A percentile compares a stretch with the other conserved stretches of the same genome.
These are phyloP conservation scores for Pseudomassariella vexata DNA, from an alignment of 2,329 filamentous ascomycete genomes.

Conservation along the genomic window DNA sequence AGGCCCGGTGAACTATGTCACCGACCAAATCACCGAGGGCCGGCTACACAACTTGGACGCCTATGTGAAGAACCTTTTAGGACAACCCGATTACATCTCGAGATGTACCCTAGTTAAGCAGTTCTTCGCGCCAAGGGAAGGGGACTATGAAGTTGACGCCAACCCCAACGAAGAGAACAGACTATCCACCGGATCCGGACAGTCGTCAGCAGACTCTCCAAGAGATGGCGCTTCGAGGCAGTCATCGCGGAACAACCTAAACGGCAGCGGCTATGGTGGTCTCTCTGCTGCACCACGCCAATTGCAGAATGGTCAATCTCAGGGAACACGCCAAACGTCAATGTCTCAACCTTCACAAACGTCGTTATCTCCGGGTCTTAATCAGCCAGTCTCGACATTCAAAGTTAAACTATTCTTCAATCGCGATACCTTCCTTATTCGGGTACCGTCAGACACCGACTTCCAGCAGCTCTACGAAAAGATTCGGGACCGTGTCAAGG, in stretches of 20 bases:
- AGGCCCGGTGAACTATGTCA: conserved; percentile 93
- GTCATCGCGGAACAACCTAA: conserved; percentile 59
- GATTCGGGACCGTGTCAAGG: conserved; percentile 76
- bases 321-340: conserved; percentile 38
- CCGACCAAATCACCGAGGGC: conserved; percentile 93
- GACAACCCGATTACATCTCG: conserved; percentile 78
- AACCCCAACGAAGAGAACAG: conserved; percentile 68
- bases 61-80: conserved; percentile 87
- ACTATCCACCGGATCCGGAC: conserved; percentile 64
- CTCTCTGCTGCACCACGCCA: conserved; percentile 46
- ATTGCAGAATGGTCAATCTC: conserved; percentile 31
- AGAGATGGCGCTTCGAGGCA: conserved; percentile 57
- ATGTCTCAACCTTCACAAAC: conserved; percentile 49
- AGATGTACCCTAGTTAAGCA: conserved; percentile 79
- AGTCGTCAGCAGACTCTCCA: conserved; percentile 59
- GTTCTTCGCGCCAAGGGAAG: conserved; percentile 84
- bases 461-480: conserved; percentile 77
- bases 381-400: conserved; percentile 51
- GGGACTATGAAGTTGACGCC: conserved; percentile 88
- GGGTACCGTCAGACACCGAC: conserved; percentile 74
- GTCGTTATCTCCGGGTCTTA: conserved; percentile 46
- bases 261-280: conserved; percentile 49
- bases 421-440: conserved; percentile 85
- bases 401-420: conserved; percentile 96
- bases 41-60: conserved; percentile 88